phyloP scores from a whole-genome alignment of 306 rosid genomes.

The Carpinus viminea region DNA sequence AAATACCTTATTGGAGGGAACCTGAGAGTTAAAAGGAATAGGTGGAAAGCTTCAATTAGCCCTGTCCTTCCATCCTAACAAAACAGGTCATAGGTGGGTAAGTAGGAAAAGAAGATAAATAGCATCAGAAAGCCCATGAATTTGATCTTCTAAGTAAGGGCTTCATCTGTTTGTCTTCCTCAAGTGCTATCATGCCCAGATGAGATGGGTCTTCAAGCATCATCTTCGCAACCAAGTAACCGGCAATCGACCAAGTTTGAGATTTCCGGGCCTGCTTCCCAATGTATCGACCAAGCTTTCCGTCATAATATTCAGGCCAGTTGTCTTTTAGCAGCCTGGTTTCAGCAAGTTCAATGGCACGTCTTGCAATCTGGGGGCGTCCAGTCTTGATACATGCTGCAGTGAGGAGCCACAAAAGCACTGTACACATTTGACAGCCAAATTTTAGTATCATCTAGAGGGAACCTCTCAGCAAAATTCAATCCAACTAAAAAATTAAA shows the following conservation, averaged over 20 bases:
- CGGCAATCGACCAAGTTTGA: slow-evolving; percentile 82
- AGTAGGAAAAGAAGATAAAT: not conserved
- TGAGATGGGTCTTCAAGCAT: slow-evolving; percentile 77
- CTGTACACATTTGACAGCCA: slow-evolving; percentile 38
- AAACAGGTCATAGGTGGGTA: not conserved
- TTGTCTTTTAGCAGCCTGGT: slow-evolving; percentile 55
- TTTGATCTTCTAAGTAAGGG: slow-evolving; percentile 66
- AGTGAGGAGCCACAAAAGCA: slow-evolving; percentile 73
- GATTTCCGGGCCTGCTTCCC: slow-evolving; percentile 79
- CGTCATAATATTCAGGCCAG: slow-evolving; percentile 86
- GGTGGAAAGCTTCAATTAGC: not conserved
- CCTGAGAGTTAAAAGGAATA: not conserved
- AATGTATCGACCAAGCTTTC: slow-evolving; percentile 58
- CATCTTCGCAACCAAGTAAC: slow-evolving; percentile 76
- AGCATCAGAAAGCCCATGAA: slow-evolving; percentile 54
- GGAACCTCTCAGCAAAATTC: not conserved
- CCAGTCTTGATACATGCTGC: slow-evolving; percentile 78
- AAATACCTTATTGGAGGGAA: not conserved
- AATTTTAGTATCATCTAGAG: slow-evolving; percentile 4
- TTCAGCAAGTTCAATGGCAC: slow-evolving; percentile 74
- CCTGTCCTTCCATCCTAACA: not conserved
- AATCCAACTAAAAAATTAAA: not conserved
- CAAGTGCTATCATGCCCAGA: slow-evolving; percentile 59
- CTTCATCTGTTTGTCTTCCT: slow-evolving; percentile 64
- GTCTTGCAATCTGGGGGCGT: slow-evolving; percentile 75